Percentiles rank a stretch among this genome's conserved stretches.
Evolutionary conservation across 768 basidiomycete species (phyloP).

Genomic region (Kwoniella dendrophila): DNA sequence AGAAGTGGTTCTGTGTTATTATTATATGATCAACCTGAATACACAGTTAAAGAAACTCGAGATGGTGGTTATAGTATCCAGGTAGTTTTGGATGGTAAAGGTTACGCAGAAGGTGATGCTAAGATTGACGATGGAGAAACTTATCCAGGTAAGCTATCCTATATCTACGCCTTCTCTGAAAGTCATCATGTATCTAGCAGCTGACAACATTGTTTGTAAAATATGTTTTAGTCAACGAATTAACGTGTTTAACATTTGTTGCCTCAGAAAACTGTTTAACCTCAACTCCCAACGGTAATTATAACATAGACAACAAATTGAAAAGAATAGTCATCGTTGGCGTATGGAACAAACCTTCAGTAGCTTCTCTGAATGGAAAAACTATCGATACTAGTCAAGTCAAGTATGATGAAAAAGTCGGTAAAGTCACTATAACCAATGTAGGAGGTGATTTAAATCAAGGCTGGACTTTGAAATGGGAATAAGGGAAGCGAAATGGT

Average conservation of each 20-base stretch:
- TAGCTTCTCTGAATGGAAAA: constrained; percentile 59
- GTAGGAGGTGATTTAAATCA: constrained; percentile 60
- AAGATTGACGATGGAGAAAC: constrained; percentile 74
- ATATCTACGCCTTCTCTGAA: not conserved
- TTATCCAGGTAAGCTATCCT: constrained; percentile 63
- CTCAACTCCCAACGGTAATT: constrained; percentile 57
- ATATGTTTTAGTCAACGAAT: constrained; percentile 12
- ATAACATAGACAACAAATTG: constrained; percentile 61
- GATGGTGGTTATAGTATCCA: constrained; percentile 67
- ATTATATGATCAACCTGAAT: constrained; percentile 65
- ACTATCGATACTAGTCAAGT: constrained; percentile 55
- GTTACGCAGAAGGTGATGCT: constrained; percentile 64
- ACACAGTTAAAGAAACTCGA: constrained; percentile 70
- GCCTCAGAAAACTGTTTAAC: constrained; percentile 56
- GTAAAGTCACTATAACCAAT: constrained; percentile 59
- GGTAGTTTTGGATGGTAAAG: constrained; percentile 61
- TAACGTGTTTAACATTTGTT: constrained; percentile 60
- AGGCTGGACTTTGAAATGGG: constrained; percentile 56
- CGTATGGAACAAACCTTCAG: constrained; percentile 55
- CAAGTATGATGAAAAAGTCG: constrained; percentile 56
- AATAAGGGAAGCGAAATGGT: too few species aligned
- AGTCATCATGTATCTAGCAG: too few species aligned
- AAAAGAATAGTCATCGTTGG: constrained; percentile 66
- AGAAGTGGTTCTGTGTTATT: constrained; percentile 71
- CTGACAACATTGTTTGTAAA: too few species aligned